Percentiles rank a stretch among this genome's conserved stretches.
Evolutionary conservation across 768 basidiomycete genomes (phyloP).

Genomic region (Boletus rubescentipes): DNA sequence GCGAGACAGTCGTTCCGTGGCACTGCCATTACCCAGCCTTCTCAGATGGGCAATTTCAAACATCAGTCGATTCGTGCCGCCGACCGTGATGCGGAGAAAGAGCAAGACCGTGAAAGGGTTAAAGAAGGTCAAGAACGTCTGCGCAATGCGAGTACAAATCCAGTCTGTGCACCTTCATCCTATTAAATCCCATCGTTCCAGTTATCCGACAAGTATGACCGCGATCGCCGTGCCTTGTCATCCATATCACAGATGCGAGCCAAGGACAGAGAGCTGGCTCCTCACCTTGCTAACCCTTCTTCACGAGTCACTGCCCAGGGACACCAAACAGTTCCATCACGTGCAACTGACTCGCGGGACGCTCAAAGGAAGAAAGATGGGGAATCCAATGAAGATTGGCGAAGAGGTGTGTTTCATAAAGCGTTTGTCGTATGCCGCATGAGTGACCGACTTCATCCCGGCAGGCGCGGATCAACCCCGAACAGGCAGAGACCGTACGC

Average conservation of each 20-base stretch:
- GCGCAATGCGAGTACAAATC: constrained; percentile 52
- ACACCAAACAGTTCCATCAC: constrained; percentile 38
- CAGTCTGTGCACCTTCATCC: neutral
- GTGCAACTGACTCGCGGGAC: constrained; percentile 61
- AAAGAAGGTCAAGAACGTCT: constrained; percentile 78
- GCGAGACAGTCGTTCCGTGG: constrained; percentile 70
- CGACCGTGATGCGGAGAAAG: constrained; percentile 57
- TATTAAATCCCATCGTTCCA: constrained; percentile 29
- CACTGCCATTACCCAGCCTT: constrained; percentile 64
- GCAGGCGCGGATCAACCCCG: constrained; percentile 51
- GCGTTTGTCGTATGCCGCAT: neutral
- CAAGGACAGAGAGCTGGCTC: constrained; percentile 67
- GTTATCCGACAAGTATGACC: constrained; percentile 88
- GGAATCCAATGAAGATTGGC: constrained; percentile 81
- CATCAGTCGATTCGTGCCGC: constrained; percentile 76
- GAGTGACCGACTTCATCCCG: neutral
- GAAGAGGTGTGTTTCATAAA: constrained; percentile 57
- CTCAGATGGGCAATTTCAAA: constrained; percentile 93
- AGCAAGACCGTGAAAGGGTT: constrained; percentile 59
- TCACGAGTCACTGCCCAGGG: constrained; percentile 40
- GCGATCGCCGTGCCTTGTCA: constrained; percentile 64
- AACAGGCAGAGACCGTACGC: constrained; percentile 59
- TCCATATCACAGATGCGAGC: constrained; percentile 49
- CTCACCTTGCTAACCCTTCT: constrained; percentile 51
- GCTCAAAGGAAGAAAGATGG: constrained; percentile 63